phyloP scores from a whole-genome alignment of 2,329 filamentous ascomycete species.

The Pseudocercospora pini-densiflorae region DNA sequence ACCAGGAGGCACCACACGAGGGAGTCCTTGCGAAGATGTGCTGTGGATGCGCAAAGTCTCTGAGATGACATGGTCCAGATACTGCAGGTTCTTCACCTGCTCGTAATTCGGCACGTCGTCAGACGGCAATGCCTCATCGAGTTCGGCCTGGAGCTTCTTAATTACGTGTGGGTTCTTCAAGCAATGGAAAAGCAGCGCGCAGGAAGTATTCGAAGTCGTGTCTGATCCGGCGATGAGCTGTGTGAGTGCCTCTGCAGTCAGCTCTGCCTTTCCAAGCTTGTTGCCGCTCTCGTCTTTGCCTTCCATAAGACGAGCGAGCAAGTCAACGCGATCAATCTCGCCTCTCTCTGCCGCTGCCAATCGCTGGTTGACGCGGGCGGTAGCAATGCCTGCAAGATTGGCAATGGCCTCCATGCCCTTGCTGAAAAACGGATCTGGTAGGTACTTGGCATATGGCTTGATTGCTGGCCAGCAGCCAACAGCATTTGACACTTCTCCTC shows the following conservation, averaged over 20 bases:
- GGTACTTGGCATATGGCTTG: conserved; percentile 78
- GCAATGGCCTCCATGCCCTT: conserved; percentile 55
- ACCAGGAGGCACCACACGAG: conserved; percentile 70
- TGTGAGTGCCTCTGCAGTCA: conserved; percentile 87
- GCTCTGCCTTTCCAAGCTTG: conserved; percentile 74
- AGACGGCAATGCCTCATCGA: conserved; percentile 70
- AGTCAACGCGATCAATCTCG: conserved; percentile 70
- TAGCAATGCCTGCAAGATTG: conserved; percentile 84
- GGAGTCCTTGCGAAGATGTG: conserved; percentile 84
- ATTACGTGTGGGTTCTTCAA: conserved; percentile 72
- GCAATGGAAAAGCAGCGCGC: conserved; percentile 80
- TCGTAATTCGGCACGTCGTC: conserved; percentile 71
- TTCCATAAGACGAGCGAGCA: conserved; percentile 83
- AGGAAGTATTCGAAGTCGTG: conserved; percentile 79
- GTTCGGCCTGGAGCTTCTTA: conserved; percentile 72
- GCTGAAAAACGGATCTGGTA: conserved; percentile 54
- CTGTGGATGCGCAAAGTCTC: conserved; percentile 87
- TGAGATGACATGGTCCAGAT: conserved; percentile 75
- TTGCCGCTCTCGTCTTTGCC: conserved; percentile 80
- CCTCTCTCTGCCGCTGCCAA: conserved; percentile 66
- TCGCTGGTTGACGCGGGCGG: conserved; percentile 76
- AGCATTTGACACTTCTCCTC: conserved; percentile 80
- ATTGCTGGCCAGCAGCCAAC: conserved; percentile 75
- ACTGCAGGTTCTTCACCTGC: conserved; percentile 74
- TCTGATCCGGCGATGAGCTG: conserved; percentile 83